phyloP scores from a whole-genome alignment of 257 asterid genomes.

The Przewalskia tangutica region DNA sequence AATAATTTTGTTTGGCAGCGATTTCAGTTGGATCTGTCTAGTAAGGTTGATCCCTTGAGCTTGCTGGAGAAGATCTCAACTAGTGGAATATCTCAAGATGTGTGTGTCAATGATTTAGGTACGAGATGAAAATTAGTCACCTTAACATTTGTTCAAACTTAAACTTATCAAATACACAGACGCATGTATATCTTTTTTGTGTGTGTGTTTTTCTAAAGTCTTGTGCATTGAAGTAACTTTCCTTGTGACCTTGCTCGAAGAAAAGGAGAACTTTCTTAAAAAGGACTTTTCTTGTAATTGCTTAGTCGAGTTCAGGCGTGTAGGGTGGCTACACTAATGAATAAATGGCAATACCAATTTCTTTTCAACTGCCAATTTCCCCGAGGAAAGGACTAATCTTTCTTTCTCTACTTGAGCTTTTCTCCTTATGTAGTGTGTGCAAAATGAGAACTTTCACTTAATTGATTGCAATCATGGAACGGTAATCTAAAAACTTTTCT shows the following conservation, averaged over 20 bases:
- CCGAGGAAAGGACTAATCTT: background rate
- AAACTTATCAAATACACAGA: background rate
- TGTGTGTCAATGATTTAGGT: conserved; percentile 85
- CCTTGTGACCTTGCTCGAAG: no score
- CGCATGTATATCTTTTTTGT: background rate
- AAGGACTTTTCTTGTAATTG: background rate
- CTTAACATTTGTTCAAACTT: background rate
- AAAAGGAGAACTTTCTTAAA: no score
- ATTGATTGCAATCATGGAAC: background rate
- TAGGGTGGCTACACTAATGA: background rate
- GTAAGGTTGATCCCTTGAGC: conserved; percentile 64
- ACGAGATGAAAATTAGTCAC: conserved; percentile 9
- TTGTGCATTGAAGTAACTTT: no score
- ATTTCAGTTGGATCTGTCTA: conserved; percentile 51
- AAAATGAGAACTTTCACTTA: background rate
- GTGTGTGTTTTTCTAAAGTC: no score
- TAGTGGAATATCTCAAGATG: conserved; percentile 75
- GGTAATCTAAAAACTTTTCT: background rate
- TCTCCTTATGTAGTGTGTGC: background rate
- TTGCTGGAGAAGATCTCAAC: conserved; percentile 68
- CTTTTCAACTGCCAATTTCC: background rate
- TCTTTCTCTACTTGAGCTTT: background rate
- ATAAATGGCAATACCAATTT: background rate
- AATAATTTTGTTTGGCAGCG: conserved; percentile 30
- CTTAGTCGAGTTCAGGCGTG: background rate